A percentile compares a stretch with the other conserved stretches of the same genome.
Evolutionary conservation across 768 basidiomycete species (phyloP).

Genomic region (Saitozyma podzolica): DNA sequence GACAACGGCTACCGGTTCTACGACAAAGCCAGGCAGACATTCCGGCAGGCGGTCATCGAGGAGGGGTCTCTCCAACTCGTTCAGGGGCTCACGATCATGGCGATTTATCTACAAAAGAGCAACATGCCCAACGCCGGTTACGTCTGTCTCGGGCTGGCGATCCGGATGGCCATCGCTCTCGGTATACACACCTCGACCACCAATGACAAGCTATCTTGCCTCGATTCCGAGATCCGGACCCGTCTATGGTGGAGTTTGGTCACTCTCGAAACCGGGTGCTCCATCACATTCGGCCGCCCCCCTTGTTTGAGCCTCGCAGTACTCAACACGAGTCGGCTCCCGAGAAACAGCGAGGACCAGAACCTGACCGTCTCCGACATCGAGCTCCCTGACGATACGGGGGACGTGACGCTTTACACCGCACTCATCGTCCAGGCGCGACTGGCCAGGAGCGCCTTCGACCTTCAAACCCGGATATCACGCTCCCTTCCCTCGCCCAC

Average conservation of each 20-base stretch:
- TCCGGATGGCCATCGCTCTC: slow-evolving; percentile 19
- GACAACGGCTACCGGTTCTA: slow-evolving; percentile 16
- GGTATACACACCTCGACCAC: slow-evolving; percentile 16
- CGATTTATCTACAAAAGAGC: slow-evolving; percentile 24
- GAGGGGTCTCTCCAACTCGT: slow-evolving; percentile 21
- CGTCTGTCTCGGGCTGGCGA: slow-evolving; percentile 20
- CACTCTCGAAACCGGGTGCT: slow-evolving; percentile 21
- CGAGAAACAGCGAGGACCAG: slow-evolving; percentile 27
- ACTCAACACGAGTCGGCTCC: slow-evolving; percentile 9
- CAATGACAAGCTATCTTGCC: slow-evolving; percentile 2
- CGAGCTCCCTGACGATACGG: slow-evolving; percentile 1
- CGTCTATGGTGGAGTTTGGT: slow-evolving; percentile 21
- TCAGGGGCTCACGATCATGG: slow-evolving; percentile 27
- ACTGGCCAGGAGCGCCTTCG: slow-evolving; percentile 11
- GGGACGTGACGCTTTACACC: slow-evolving; percentile 18
- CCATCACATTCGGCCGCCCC: slow-evolving; percentile 24
- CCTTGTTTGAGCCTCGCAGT: slow-evolving; percentile 6
- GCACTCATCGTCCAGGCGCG: slow-evolving; percentile 21
- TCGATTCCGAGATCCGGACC: slow-evolving; percentile 16
- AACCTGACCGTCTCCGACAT: slow-evolving; percentile 13
- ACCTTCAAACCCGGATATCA: slow-evolving; percentile 14
- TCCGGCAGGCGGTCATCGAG: slow-evolving; percentile 15
- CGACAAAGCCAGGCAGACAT: slow-evolving; percentile 13
- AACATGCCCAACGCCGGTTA: slow-evolving; percentile 27
- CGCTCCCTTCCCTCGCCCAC: slow-evolving; percentile 12